phyloP scores from a whole-genome alignment of 305 asterid species.

The Lippia alba region DNA sequence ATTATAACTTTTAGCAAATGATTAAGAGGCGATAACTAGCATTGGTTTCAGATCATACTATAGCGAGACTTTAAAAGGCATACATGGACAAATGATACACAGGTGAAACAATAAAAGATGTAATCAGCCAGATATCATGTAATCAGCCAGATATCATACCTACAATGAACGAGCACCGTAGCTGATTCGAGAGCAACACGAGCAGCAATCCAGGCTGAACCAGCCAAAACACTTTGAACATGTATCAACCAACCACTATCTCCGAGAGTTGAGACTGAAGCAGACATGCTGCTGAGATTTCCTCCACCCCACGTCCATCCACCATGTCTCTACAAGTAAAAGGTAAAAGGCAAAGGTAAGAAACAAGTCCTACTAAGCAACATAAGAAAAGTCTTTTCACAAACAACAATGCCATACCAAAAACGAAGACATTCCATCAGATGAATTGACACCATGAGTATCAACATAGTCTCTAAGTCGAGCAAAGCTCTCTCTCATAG shows the following conservation, averaged over 20 bases:
- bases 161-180: slow-evolving; percentile 98
- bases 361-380: slow-evolving; percentile 11
- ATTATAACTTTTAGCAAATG: slow-evolving; percentile 30
- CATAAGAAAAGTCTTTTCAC: neutral
- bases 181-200: slow-evolving; percentile 97
- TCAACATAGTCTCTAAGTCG: slow-evolving; percentile 95
- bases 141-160: slow-evolving; percentile 52
- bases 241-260: slow-evolving; percentile 98
- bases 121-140: slow-evolving; percentile 29
- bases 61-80: slow-evolving; percentile 18
- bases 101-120: slow-evolving; percentile 8
- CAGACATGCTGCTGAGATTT: slow-evolving; percentile 99
- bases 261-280: slow-evolving; percentile 96
- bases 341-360: slow-evolving; percentile 32
- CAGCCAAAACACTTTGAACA: slow-evolving; percentile 95
- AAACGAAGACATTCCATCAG: slow-evolving; percentile 96
- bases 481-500: slow-evolving; percentile 93
- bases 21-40: slow-evolving; percentile 21
- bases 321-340: slow-evolving; percentile 79
- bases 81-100: slow-evolving; percentile 6
- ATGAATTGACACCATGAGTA: slow-evolving; percentile 91
- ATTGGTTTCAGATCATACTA: slow-evolving; percentile 8
- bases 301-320: slow-evolving; percentile 99
- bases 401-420: slow-evolving; percentile 59
- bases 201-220: slow-evolving; percentile 99